phyloP scores from a whole-genome alignment of 2,329 filamentous ascomycete genomes.

The Colletotrichum zoysiae region DNA sequence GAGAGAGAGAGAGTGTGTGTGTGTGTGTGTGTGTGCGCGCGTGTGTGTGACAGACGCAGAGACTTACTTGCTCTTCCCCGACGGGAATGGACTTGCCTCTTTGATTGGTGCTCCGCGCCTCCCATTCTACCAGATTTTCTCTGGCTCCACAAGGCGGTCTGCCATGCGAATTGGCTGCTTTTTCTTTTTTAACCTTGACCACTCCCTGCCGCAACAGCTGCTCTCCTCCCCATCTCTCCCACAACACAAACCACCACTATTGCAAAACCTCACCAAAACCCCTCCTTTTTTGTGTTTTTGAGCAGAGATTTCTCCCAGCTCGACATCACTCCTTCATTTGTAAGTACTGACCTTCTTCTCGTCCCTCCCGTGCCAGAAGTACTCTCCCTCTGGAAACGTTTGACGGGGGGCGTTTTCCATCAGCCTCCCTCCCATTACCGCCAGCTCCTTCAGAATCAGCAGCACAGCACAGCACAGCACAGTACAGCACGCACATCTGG shows the following conservation, averaged over 20 bases:
- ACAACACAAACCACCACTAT: conserved; percentile 40
- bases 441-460: background rate
- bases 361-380: background rate
- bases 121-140: conserved; percentile 32
- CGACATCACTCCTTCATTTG: conserved; percentile 7
- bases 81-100: conserved; percentile 30
- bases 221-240: conserved; percentile 37
- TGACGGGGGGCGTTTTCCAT: background rate
- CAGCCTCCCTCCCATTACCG: background rate
- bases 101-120: conserved; percentile 36
- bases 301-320: conserved; percentile 35
- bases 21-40: background rate
- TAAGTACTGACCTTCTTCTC: conserved; percentile 17
- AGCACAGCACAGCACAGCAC: background rate
- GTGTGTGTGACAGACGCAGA: background rate
- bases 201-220: conserved; percentile 34
- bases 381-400: background rate
- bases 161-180: conserved; percentile 29
- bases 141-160: conserved; percentile 41
- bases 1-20: too few relatives aligned
- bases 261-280: conserved; percentile 30
- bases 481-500: background rate
- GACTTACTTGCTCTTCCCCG: conserved; percentile 26
- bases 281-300: conserved; percentile 9
- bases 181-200: conserved; percentile 37